Evolutionary conservation across 768 basidiomycete genomes (phyloP).

Genomic region (Boletus bicolor): DNA sequence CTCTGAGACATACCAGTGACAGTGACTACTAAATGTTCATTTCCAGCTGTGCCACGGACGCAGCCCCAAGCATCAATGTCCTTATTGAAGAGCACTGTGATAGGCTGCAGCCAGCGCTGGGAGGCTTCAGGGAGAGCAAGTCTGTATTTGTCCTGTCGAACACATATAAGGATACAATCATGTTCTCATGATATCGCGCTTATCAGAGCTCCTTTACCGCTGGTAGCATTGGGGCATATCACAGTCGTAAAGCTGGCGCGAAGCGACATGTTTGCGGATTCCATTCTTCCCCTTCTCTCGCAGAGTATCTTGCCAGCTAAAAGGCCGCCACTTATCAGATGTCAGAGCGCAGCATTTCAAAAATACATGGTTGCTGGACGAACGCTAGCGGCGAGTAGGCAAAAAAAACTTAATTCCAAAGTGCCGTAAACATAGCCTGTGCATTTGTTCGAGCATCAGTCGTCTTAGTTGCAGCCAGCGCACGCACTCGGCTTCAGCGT

Average conservation of each 20-base stretch:
- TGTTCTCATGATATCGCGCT: background rate
- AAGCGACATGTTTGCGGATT: conserved; percentile 10
- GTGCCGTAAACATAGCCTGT: conserved; percentile 37
- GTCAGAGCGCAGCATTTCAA: background rate
- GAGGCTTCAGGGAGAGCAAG: conserved; percentile 11
- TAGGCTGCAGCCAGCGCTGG: conserved; percentile 14
- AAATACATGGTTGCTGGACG: background rate
- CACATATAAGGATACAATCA: background rate
- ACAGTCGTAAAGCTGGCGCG: conserved; percentile 7
- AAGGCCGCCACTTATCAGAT: conserved; percentile 9
- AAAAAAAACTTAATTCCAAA: conserved; percentile 41
- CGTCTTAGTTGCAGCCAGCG: background rate
- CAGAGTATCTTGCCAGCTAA: conserved; percentile 11
- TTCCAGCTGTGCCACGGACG: conserved; percentile 36
- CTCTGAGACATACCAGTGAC: conserved; percentile 13
- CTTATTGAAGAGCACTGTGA: conserved; percentile 18
- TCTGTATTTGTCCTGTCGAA: conserved; percentile 10
- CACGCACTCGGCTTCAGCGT: conserved; percentile 35
- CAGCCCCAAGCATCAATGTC: conserved; percentile 33
- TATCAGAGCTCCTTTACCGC: conserved; percentile 3
- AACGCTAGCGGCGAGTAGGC: conserved; percentile 18
- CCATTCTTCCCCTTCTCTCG: conserved; percentile 14
- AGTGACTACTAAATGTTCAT: conserved; percentile 4
- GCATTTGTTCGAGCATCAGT: background rate
- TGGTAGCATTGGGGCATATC: conserved; percentile 14